Percentiles rank a stretch among this genome's conserved stretches.
phyloP scores from a whole-genome alignment of 176 grass and related monocot species.

The Hordeum vulgare region DNA sequence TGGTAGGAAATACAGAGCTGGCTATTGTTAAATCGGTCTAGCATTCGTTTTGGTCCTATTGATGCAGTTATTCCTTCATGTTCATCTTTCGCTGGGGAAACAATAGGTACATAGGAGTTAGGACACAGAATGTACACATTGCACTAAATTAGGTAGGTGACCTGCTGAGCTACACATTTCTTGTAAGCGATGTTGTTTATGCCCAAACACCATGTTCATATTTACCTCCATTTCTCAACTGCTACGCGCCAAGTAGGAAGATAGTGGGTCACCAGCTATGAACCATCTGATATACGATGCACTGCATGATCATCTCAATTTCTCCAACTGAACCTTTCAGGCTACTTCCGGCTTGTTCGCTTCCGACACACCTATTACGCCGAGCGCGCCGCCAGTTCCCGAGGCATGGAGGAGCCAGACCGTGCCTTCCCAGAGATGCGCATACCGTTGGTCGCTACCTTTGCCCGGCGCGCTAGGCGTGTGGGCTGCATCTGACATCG shows the following conservation, averaged over 20 bases:
- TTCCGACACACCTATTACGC: background rate
- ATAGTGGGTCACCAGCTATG: background rate
- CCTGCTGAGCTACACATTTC: background rate
- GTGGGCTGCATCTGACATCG: background rate
- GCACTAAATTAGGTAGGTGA: background rate
- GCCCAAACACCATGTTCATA: background rate
- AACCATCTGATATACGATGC: background rate
- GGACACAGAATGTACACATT: background rate
- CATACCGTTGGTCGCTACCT: conserved; percentile 12
- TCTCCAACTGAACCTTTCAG: background rate
- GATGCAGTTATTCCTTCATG: background rate
- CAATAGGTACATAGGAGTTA: background rate
- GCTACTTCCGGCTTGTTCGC: background rate
- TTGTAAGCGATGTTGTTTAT: background rate
- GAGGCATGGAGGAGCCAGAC: conserved; percentile 1
- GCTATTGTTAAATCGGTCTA: background rate
- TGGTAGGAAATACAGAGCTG: background rate
- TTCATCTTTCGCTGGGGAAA: background rate
- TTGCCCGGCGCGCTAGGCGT: background rate
- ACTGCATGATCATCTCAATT: background rate
- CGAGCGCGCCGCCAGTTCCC: background rate
- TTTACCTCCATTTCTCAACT: background rate
- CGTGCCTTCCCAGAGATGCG: background rate
- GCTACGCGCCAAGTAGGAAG: background rate
- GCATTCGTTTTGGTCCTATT: background rate